Conservation (phyloP, 2,329 filamentous ascomycete genomes). For the Penicillium rolfsii region DNA sequence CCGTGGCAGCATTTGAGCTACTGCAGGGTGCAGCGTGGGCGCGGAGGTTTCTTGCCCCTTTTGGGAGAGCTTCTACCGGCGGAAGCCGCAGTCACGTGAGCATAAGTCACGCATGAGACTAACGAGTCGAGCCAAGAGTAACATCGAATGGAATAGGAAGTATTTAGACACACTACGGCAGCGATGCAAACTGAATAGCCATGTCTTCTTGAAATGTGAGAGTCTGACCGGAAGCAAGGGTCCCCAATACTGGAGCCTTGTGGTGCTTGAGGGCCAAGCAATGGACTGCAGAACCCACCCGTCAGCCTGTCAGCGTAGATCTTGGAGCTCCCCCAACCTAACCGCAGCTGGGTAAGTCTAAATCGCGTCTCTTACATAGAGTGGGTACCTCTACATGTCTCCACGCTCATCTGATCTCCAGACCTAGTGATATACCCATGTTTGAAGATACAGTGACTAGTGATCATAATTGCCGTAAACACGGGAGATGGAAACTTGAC, state of each 20-base stretch:
- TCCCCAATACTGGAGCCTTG: not conserved
- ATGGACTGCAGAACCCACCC: not conserved
- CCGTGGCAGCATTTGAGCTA: not conserved
- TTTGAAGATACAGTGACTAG: not conserved
- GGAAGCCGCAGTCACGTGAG: not conserved
- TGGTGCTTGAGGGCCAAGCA: not conserved
- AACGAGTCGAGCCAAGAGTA: too few relatives aligned
- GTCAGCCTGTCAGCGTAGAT: not conserved
- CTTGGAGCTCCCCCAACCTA: not conserved
- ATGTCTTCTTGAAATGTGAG: too few relatives aligned
- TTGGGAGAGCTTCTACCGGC: not conserved
- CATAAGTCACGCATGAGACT: not conserved
- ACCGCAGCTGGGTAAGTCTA: not conserved
- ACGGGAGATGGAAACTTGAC: not conserved
- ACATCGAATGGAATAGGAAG: too few relatives aligned
- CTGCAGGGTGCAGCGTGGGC: not conserved
- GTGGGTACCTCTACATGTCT: not conserved
- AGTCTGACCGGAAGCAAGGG: too few relatives aligned
- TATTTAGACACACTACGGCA: too few relatives aligned
- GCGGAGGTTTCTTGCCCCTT: slow-evolving; percentile 1
- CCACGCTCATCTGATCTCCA: not conserved
- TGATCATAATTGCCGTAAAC: not conserved
- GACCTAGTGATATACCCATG: not conserved
- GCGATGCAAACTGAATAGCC: too few relatives aligned
- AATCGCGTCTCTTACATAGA: not conserved